These are phyloP conservation scores for Erigeron canadensis DNA, from an alignment of 129 eudicot genomes.

Conservation along the genomic window DNA sequence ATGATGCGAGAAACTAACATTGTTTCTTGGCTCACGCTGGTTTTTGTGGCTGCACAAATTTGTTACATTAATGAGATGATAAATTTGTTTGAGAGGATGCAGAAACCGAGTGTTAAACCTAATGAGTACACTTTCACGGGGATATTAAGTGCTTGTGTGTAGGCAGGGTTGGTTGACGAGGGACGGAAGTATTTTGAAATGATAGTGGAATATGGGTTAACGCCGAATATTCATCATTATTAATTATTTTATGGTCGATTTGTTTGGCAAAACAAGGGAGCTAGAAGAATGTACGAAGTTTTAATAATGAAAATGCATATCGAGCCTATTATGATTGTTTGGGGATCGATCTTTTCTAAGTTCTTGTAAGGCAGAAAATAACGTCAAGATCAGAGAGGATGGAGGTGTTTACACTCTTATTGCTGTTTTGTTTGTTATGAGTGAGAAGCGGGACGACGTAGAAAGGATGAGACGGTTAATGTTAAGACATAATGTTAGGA, in stretches of 20 bases:
- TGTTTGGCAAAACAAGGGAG: slow-evolving; percentile 64
- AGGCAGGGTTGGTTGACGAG: slow-evolving; percentile 66
- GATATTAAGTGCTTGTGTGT: slow-evolving; percentile 57
- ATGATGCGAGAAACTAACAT: slow-evolving; percentile 44
- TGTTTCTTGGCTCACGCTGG: slow-evolving; percentile 58
- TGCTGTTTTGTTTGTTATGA: slow-evolving; percentile 54
- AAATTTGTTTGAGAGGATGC: slow-evolving; percentile 46
- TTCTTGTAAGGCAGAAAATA: slow-evolving; percentile 57
- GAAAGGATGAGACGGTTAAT: slow-evolving; percentile 51
- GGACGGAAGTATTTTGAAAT: slow-evolving; percentile 49
- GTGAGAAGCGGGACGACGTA: slow-evolving; percentile 58
- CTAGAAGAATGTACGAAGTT: slow-evolving; percentile 57
- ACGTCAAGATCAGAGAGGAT: slow-evolving; percentile 51
- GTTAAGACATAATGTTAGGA: slow-evolving; percentile 46
- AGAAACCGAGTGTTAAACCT: slow-evolving; percentile 42
- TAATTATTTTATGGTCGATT: slow-evolving; percentile 72
- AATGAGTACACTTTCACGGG: too few relatives aligned
- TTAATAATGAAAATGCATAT: slow-evolving; percentile 50
- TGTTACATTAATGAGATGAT: slow-evolving; percentile 50
- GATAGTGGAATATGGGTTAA: slow-evolving; percentile 42
- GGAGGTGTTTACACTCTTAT: slow-evolving; percentile 64
- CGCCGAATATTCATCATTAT: slow-evolving; percentile 66
- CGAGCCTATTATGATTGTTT: slow-evolving; percentile 57
- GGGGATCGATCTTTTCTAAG: slow-evolving; percentile 66
- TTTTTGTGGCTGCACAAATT: slow-evolving; percentile 67